phyloP scores from a whole-genome alignment of 129 eudicot genomes.

The Flaveria brownii region DNA sequence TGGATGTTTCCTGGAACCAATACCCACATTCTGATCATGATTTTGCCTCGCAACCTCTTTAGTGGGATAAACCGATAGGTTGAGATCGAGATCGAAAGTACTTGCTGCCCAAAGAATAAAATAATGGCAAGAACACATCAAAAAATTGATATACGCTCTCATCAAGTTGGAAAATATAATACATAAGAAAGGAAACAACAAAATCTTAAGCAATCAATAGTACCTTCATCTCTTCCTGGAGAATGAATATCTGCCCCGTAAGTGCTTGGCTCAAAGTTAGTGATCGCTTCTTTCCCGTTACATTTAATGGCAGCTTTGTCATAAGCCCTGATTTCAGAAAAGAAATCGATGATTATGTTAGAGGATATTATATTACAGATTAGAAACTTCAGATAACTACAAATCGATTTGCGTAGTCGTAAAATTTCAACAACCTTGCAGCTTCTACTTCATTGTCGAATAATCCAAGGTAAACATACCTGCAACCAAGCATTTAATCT shows the following conservation, averaged over 20 bases:
- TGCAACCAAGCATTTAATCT: constrained; percentile 69
- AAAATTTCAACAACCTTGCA: constrained; percentile 67
- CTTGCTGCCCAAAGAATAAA: constrained; percentile 42
- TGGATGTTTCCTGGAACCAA: constrained; percentile 48
- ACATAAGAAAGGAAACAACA: constrained; percentile 10
- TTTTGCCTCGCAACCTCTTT: constrained; percentile 38
- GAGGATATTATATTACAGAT: constrained; percentile 1
- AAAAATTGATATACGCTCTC: constrained; percentile 3
- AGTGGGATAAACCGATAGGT: constrained; percentile 63
- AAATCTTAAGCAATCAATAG: background rate
- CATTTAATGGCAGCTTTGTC: constrained; percentile 68
- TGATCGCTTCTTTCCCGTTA: constrained; percentile 64
- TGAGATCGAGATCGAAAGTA: constrained; percentile 71
- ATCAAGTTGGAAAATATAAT: background rate
- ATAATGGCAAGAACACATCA: constrained; percentile 1
- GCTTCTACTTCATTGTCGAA: constrained; percentile 78
- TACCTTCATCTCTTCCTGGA: constrained; percentile 54
- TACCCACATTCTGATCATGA: constrained; percentile 30
- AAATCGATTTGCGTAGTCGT: constrained; percentile 27
- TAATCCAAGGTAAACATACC: constrained; percentile 86
- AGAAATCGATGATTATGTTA: constrained; percentile 30
- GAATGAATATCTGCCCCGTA: constrained; percentile 39
- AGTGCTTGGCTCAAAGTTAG: constrained; percentile 65
- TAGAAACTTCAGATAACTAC: constrained; percentile 27
- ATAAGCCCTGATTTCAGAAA: constrained; percentile 67